These are phyloP conservation scores for Sporobolomyces phaffii DNA, from an alignment of 768 basidiomycete species.

Conservation along the genomic window DNA sequence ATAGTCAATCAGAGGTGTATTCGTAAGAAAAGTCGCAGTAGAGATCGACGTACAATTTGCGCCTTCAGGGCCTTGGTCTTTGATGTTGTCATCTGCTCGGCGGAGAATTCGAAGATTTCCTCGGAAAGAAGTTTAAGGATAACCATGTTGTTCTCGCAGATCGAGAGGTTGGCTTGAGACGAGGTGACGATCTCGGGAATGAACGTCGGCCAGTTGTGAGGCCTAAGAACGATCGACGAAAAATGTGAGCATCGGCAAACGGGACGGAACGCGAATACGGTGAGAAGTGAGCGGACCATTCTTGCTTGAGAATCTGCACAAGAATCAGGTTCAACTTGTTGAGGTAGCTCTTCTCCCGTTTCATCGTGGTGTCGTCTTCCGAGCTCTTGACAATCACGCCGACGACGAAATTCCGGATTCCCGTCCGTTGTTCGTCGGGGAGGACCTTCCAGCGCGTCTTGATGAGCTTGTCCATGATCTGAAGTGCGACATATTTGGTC, in stretches of 20 bases:
- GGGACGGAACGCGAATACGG: too few species aligned
- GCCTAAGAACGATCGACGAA: constrained; percentile 43
- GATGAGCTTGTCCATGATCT: constrained; percentile 93
- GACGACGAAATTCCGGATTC: constrained; percentile 94
- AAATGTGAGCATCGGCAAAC: too few species aligned
- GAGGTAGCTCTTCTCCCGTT: constrained; percentile 86
- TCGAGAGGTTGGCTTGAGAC: constrained; percentile 87
- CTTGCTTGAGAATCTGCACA: constrained; percentile 96
- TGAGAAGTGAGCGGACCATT: constrained; percentile 57
- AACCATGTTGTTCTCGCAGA: constrained; percentile 99
- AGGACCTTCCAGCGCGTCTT: constrained; percentile 91
- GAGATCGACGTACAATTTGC: constrained; percentile 89
- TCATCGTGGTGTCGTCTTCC: constrained; percentile 70
- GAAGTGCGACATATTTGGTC: constrained; percentile 85
- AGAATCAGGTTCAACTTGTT: constrained; percentile 96
- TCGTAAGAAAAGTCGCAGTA: not conserved
- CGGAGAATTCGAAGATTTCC: constrained; percentile 97
- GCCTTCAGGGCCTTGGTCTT: constrained; percentile 97
- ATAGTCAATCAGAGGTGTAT: too few species aligned
- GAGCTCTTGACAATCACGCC: constrained; percentile 78
- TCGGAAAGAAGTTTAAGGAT: constrained; percentile 95
- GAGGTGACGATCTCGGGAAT: constrained; percentile 95
- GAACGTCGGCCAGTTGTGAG: constrained; percentile 97
- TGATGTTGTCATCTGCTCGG: constrained; percentile 95
- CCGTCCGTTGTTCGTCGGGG: constrained; percentile 85